Base-by-base conservation (phyloP, 768 basidiomycete genomes). In the Suillus lakei region DNA sequence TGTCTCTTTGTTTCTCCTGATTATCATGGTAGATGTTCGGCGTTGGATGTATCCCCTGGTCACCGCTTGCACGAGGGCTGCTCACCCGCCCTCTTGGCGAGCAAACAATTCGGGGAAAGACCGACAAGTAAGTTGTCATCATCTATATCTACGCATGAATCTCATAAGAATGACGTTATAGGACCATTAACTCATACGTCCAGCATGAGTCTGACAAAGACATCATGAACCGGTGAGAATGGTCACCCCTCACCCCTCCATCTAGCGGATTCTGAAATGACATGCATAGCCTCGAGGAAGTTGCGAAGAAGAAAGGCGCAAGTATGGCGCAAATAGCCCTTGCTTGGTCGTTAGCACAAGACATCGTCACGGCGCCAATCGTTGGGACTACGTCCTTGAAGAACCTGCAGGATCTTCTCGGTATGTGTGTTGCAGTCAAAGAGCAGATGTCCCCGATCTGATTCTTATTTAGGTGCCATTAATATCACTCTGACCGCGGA, bases 21-120 rank as follows among this genome's bases (percentile, higher is more conserved):
- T 32, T 51, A 10, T 62, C 18, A 18, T 32, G 18, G n/a, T 63
- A 86, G 83, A 70, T 83, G 66, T 81, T 85, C 50, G 85, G 85
- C 38, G 84, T 86, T 30, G 87, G 85, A 0, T 73, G 81, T 23
- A 87, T 88, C 58, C 86, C 86, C 0, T 89, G 87, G 87, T 86
- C 84, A 12, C 86, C 87, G 0, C 80, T 88, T 21, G 86, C 79
- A 12, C 79, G 84, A n/a, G 86, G 86, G 0, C 71, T 83, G 5
- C 74, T 86, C 30, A 80, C 83, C 13, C 80, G 83, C 36, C 82
- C 82, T 12, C 56, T 79, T 21, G 65, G 66, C 8, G 71, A 77
- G 55, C 76, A 81, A 60, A 85, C 84, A 0, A 76, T 71, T 28
- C 80, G 85, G 13, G 77, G 77, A 18, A 69, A 71, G 32, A 76